Percentiles rank a stretch among this genome's conserved stretches.
Evolutionary conservation across 148 eudicot genomes (phyloP).

Genomic region (Cornus kousa): DNA sequence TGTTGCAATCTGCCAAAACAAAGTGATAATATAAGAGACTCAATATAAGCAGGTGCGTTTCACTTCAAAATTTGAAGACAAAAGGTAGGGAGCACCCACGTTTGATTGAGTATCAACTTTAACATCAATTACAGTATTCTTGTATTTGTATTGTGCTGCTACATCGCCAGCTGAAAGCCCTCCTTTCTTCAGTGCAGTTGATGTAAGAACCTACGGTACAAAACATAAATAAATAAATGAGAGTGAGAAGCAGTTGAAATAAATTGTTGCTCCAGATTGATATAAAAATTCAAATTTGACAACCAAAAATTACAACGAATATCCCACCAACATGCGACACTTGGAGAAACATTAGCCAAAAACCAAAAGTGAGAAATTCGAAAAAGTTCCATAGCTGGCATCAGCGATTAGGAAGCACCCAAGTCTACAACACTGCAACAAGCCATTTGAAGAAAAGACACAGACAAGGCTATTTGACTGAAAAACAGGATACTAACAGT

Average conservation of each 20-base stretch:
- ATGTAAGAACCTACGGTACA: constrained; percentile 57
- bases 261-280: not conserved
- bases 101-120: constrained; percentile 89
- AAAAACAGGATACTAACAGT: not conserved
- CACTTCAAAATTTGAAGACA: not conserved
- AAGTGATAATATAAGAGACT: constrained; percentile 8
- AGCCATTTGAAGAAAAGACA: not conserved
- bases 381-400: not conserved
- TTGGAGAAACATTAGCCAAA: no score
- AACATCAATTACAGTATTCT: constrained; percentile 61
- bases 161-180: constrained; percentile 90
- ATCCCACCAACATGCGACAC: not conserved
- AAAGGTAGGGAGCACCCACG: constrained; percentile 34
- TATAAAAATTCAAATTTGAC: not conserved
- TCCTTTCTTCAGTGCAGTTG: constrained; percentile 92
- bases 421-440: not conserved
- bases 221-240: no score
- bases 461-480: not conserved
- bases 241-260: not conserved
- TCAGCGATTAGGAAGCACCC: no score
- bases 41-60: not conserved
- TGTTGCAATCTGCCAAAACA: constrained; percentile 61
- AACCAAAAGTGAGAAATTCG: no score
- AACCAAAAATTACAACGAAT: not conserved
- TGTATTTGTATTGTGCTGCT: constrained; percentile 68